Base-by-base conservation (phyloP, 2,329 filamentous ascomycete species). In the Huntiella omanensis region DNA sequence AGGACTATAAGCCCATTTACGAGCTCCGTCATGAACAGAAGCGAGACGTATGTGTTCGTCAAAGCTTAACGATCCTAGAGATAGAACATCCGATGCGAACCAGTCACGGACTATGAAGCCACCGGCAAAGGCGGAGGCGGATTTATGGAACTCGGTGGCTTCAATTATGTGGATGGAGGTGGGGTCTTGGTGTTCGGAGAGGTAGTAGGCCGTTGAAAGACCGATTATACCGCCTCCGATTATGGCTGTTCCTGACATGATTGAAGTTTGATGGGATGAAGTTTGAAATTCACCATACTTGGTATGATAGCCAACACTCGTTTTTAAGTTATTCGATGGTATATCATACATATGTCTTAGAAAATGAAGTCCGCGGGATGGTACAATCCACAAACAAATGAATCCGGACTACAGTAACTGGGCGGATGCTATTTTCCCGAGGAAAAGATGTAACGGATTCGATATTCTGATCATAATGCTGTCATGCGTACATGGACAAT, bases 71-170 rank as follows among this genome's bases (percentile, higher is more conserved):
- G 67, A 68, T 5, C 75, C 82, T 1, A 87, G 65, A 0, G 67
- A 62, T 0, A 71, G 65, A 4, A 74, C 62, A 1, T 68, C 63
- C 0, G 72, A 63, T 0, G 66, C 65, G 54, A 82, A 83, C 80
- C 81, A 87, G 58, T 87, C 78, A 33, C 66, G 67, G 0, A 81
- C 81, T 6, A 87, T 56, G 55, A 87, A 88, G 0, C 83, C 82
- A 13, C 70, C 83, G 0, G 81, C 80, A 52, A 73, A 77, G 1
- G 83, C 81, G 2, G 80, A 86, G 0, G 83, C 81, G 28, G 77
- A 83, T 8, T 73, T 69, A 59, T 87, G 84, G 32, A 87, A 67
- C 1, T 62, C 57, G 0, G 64, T 62, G 0, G 63, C 55, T 45
- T 71, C 68, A 33, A 71, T 61, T 5, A 71, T 58, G 51, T 69